Percentiles rank a stretch among this genome's conserved stretches.
phyloP scores from a whole-genome alignment of 371 early-diverging fungal species.

The Coemansia sp. region DNA sequence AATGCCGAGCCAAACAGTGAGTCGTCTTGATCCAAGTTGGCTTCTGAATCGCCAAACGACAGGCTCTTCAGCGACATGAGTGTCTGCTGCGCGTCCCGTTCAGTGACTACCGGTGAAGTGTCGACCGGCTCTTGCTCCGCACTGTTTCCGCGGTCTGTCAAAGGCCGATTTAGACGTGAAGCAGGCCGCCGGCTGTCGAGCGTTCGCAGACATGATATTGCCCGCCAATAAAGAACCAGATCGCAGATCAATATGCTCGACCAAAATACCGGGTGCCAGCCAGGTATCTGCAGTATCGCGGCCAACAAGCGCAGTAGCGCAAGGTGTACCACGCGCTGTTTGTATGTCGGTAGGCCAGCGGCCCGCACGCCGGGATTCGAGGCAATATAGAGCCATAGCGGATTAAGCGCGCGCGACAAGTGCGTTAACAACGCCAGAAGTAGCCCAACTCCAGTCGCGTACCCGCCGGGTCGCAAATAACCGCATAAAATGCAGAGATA shows the following conservation, averaged over 20 bases:
- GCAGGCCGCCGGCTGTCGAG: conserved; percentile 9
- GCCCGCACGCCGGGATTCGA: conserved; percentile 29
- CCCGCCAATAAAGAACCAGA: conserved; percentile 15
- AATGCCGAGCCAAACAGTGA: conserved; percentile 9
- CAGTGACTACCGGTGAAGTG: not conserved
- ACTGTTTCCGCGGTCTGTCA: not conserved
- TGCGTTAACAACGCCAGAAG: conserved; percentile 19
- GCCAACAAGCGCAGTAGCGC: conserved; percentile 14
- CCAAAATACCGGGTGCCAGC: conserved; percentile 3
- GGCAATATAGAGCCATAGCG: conserved; percentile 38
- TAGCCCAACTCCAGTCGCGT: conserved; percentile 2
- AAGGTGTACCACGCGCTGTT: conserved; percentile 15
- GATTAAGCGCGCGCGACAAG: conserved; percentile 26
- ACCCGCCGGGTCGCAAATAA: not conserved
- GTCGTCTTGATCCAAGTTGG: conserved; percentile 42
- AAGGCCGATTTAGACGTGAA: not conserved
- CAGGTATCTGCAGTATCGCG: conserved; percentile 2
- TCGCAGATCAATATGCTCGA: conserved; percentile 6
- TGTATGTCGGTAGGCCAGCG: conserved; percentile 26
- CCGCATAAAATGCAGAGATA: not conserved
- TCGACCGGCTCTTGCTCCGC: not conserved
- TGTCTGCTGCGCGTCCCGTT: conserved; percentile 8
- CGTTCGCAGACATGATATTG: conserved; percentile 9
- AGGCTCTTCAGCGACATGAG: conserved; percentile 26
- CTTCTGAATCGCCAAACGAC: conserved; percentile 36